phyloP scores from a whole-genome alignment of 225 moss, liverwort and hornwort genomes.

The Antitrichia curtipendula region DNA sequence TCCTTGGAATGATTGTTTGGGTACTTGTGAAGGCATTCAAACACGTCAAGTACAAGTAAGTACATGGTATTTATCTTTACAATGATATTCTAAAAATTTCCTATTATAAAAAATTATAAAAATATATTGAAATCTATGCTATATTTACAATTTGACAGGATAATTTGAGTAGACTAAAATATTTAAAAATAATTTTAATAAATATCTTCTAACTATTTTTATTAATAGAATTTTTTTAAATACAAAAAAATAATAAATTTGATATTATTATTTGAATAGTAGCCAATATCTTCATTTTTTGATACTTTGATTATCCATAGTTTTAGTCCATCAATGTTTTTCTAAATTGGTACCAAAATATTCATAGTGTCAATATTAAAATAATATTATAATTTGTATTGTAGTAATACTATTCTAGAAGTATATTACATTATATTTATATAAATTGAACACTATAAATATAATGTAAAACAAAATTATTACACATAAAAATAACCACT shows the following conservation, averaged over 20 bases:
- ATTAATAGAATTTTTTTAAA: background rate
- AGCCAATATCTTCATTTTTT: accelerated
- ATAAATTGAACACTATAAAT: background rate
- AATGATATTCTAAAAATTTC: background rate
- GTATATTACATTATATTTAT: no score
- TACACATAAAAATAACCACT: background rate
- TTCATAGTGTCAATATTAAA: no score
- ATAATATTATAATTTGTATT: background rate
- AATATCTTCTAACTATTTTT: background rate
- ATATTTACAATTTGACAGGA: background rate
- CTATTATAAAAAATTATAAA: no score
- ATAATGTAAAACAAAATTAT: background rate
- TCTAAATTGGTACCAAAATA: no score
- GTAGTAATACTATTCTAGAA: background rate
- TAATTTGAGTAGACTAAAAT: no score
- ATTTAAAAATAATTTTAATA: background rate
- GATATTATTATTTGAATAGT: background rate
- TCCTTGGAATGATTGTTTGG: slow-evolving; percentile 42
- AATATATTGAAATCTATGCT: no score
- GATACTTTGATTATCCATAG: accelerated
- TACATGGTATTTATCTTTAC: background rate
- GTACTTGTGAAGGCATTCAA: slow-evolving; percentile 36
- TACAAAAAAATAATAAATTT: no score
- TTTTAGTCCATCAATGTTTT: no score
- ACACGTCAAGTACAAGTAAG: slow-evolving; percentile 56